phyloP scores from a whole-genome alignment of 768 basidiomycete genomes.

The Lactarius pseudohatsudake region DNA sequence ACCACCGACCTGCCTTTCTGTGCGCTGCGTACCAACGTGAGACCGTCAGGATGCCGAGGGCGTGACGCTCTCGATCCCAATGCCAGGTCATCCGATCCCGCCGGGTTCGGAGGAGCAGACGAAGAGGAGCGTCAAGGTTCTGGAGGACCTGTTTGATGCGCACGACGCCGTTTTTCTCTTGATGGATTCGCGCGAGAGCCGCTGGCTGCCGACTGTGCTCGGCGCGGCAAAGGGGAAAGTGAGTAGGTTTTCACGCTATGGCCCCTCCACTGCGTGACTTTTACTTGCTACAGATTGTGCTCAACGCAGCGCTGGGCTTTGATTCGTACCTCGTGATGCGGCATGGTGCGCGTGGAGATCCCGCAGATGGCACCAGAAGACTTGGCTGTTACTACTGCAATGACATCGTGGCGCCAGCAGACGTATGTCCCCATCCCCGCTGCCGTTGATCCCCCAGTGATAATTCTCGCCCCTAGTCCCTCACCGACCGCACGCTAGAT shows the following conservation, averaged over 20 bases:
- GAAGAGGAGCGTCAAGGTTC: constrained; percentile 62
- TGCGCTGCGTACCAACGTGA: background rate
- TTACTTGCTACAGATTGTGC: constrained; percentile 60
- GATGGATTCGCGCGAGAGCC: constrained; percentile 97
- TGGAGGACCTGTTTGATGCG: constrained; percentile 75
- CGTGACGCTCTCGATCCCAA: constrained; percentile 79
- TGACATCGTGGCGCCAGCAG: constrained; percentile 93
- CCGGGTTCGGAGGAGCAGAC: constrained; percentile 53
- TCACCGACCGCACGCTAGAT: constrained; percentile 90
- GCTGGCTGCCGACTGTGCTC: constrained; percentile 94
- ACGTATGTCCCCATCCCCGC: constrained; percentile 51
- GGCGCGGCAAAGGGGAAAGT: constrained; percentile 86
- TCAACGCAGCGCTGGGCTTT: constrained; percentile 94
- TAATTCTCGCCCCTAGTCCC: constrained; percentile 41
- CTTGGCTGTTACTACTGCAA: constrained; percentile 99
- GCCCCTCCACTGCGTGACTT: background rate
- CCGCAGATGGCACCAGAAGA: constrained; percentile 36
- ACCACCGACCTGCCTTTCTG: background rate
- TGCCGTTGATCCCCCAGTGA: background rate
- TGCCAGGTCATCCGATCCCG: constrained; percentile 96
- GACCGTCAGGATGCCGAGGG: constrained; percentile 72
- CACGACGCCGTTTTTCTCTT: constrained; percentile 92
- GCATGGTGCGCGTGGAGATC: constrained; percentile 65
- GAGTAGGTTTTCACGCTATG: constrained; percentile 6
- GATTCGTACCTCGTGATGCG: constrained; percentile 97